Evolutionary conservation across 768 basidiomycete species (phyloP).

Genomic region (Serendipita sp.): DNA sequence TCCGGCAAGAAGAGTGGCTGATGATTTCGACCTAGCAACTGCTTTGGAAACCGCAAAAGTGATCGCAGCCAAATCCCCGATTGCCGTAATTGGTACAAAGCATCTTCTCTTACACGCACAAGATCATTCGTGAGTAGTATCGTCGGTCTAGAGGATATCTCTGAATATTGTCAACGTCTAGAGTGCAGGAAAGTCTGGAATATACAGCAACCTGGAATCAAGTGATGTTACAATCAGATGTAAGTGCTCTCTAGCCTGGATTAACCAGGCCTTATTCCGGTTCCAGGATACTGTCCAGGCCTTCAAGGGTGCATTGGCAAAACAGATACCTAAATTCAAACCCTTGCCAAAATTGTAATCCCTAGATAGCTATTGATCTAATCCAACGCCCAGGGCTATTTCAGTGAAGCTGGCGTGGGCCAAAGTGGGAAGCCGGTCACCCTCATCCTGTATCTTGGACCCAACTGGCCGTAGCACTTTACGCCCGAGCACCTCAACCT

Average conservation of each 20-base stretch:
- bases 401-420: not conserved
- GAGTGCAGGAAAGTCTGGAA: conserved; percentile 32
- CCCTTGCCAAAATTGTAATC: conserved; percentile 15
- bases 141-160: not conserved
- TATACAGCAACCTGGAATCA: conserved; percentile 45
- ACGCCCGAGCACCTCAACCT: not conserved
- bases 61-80: conserved; percentile 61
- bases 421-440: not conserved
- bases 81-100: conserved; percentile 66
- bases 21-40: conserved; percentile 16
- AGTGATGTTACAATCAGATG: conserved; percentile 33
- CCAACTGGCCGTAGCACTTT: not conserved
- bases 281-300: conserved; percentile 15
- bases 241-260: conserved; percentile 15
- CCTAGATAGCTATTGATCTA: too few relatives aligned
- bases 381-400: too few relatives aligned
- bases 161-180: conserved; percentile 15
- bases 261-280: not conserved
- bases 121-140: conserved; percentile 47
- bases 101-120: conserved; percentile 58
- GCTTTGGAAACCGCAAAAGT: conserved; percentile 48
- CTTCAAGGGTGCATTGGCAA: conserved; percentile 12
- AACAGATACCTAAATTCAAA: conserved; percentile 12
- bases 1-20: not conserved
- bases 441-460: too few relatives aligned